Base-by-base conservation (phyloP, 2,329 filamentous ascomycete species). In the Nigrospora osmanthi region DNA sequence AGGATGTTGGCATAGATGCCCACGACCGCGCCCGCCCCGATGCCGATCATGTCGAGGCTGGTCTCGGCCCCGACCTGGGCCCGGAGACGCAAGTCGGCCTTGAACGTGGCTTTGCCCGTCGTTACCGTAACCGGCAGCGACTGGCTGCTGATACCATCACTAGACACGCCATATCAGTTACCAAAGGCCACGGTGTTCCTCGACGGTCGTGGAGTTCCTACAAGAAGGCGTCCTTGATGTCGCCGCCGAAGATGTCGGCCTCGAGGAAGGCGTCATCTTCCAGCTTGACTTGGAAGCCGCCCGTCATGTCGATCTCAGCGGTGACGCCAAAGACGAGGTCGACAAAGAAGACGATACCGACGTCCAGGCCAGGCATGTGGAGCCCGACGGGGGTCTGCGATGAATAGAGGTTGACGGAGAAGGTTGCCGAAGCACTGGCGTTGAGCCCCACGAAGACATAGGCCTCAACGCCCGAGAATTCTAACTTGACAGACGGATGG, bases 1-100 rank as follows among this genome's bases (percentile, higher is more conserved):
- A 73, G 67, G 11, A 78, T 55, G 56, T 76, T 69, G 41, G 69
- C 64, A 53, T 67, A 76, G 34, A 75, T 53, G 33, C 60, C 63
- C 14, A 67, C 42, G 51, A 64, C 61, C 33, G 67, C 66, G 43
- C 62, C 65, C 16, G 68, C 58, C 13, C 60, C 58, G 42, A 59
- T 37, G 32, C 49, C 52, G 16, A 55, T 41, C 23, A 51, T 38
- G 3, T 51, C 42, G 2, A 62, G 50, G 2, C 58, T 53, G 7
- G 64, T 53, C 32, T 60, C 52, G 13, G 65, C 51, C 33, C 68
- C 70, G 35, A 66, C 64, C 52, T 71, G 65, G 3, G 66, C 58
- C 38, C 68, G 67, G 4, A 76, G 55, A 11, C 70, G 69, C 17
- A 77, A 66, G n/a, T 66, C 60, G 11, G 72, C 70, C 36, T 64